Base-by-base conservation (phyloP, 2,329 filamentous ascomycete species). In the Colletotrichum noveboracense region DNA sequence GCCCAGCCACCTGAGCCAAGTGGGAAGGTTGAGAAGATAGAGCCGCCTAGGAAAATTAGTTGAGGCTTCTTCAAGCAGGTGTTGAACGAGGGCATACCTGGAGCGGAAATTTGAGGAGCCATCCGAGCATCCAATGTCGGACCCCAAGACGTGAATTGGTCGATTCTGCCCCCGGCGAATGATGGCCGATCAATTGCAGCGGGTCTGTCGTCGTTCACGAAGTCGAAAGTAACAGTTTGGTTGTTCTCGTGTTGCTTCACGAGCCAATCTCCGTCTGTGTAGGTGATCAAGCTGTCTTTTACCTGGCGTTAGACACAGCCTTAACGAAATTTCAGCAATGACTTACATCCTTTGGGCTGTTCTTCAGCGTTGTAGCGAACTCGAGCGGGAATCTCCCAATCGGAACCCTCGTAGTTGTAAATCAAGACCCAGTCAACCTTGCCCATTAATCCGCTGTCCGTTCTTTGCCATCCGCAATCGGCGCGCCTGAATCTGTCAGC, bases 81-180 rank as follows among this genome's bases (percentile, higher is more conserved):
- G 24, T n/a, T 52, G 12, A 52, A 52, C 12, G n/a, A 3, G 26
- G 13, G 18, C 28, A 21, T 24, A 61, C 91, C 90, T 3, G 90
- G 89, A 2, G 89, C 85, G 13, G 87, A 88, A 43, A 91, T 80
- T 77, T 91, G 87, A 2, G 91, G 90, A 80, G 91, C 91, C 62
- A 90, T 82, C 56, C 89, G 87, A 77, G 91, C 84, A 79, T 93
- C 90, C 79, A 87, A 92, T 2, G 88, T 91, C 3, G 91, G 91
- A 8, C 91, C 91, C 91, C 91, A 93, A 12, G 87, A 89, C 43
- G 88, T 90, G 80, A 85, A 92, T 5, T 81, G 81, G 78, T 61
- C 58, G 28, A 61, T 61, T 34, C 58, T 61, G 8, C 58, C 58
- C 1, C 88, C 91, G 8, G 55, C 28, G n/a, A 16, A 38, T 10